Conservation (phyloP, 75 land plant genomes). For the Selaginella moellendorffii region DNA sequence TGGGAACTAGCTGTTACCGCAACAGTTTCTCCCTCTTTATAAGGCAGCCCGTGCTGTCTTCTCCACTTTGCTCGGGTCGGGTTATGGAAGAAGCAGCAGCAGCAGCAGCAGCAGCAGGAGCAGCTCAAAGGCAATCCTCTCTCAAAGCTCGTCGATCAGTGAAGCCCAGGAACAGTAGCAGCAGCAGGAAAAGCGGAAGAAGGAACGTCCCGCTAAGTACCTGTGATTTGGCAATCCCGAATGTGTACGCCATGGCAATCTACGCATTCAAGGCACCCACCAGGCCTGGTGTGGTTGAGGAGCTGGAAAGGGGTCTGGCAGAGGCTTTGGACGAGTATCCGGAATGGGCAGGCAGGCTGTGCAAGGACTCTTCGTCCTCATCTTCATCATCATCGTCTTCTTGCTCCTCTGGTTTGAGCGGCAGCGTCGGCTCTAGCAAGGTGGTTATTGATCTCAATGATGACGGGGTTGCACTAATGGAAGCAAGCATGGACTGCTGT, state of each 20-base stretch:
- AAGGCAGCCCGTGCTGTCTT: too few species aligned
- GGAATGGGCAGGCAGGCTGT: neutral
- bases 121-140: too few species aligned
- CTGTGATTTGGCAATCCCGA: neutral
- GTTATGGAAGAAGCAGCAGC: too few species aligned
- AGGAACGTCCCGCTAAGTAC: neutral
- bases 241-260: neutral
- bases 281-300: neutral
- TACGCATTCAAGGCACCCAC: neutral
- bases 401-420: too few species aligned
- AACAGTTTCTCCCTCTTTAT: too few species aligned
- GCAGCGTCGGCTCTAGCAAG: too few species aligned
- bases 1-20: too few species aligned
- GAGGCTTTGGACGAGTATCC: neutral
- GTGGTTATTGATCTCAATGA: conserved; percentile 4
- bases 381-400: too few species aligned
- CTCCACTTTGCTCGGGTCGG: too few species aligned
- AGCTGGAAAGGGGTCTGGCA: neutral
- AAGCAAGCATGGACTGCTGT: conserved; percentile 13
- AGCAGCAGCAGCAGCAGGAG: too few species aligned
- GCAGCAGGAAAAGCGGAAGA: neutral
- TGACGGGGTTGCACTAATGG: conserved; percentile 14
- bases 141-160: too few species aligned
- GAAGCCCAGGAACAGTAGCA: too few species aligned
- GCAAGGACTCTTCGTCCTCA: neutral